Base-by-base conservation (phyloP, 345 rosid genomes). In the Brassica carinata region DNA sequence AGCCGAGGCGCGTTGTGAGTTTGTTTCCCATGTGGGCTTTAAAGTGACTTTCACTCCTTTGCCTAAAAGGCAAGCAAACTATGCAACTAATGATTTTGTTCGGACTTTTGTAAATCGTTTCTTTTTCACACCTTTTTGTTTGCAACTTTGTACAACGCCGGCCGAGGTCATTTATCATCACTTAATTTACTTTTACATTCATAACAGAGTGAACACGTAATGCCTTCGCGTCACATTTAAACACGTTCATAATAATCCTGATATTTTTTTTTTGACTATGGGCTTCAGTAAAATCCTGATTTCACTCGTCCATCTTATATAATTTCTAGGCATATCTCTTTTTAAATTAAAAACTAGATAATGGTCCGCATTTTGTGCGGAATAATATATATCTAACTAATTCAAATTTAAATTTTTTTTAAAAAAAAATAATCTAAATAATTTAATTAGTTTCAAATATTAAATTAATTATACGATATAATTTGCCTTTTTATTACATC, bases 1-100 rank as follows among this genome's bases (percentile, higher is more conserved):
- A 75, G 72, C 76, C 80, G 83, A 81, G 83, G 83, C 76, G 77
- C 71, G 80, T 43, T 26, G 71, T 80, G 66, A 74, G 75, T 80
- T 62, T 75, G 80, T 69, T 70, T 75, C 76, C 75, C 75, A 74
- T 80, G 83, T 75, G 76, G 30, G 18, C 26, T 23, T 23, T 23
- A 23, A 23, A 23, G 26, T 23, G 26, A 23, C 76, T 70, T 48
- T 64, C 83, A 75, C 83, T 76, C 83, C 76, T 75, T 75, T 75
- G 76, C 71, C 76, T 53, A 75, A 80, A 80, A 74, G 83, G 61
- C 64, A 75, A 80, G 67, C 79, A 63, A 81, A 27, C 43, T 75
- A 70, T 38, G 75, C 17, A 79, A 75, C 77, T 75, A 13, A 75
- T 81, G 53, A 75, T 75, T 80, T 71, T 81, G 79, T 75, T 70